phyloP scores from a whole-genome alignment of 768 basidiomycete genomes.

The Boletales sp. region DNA sequence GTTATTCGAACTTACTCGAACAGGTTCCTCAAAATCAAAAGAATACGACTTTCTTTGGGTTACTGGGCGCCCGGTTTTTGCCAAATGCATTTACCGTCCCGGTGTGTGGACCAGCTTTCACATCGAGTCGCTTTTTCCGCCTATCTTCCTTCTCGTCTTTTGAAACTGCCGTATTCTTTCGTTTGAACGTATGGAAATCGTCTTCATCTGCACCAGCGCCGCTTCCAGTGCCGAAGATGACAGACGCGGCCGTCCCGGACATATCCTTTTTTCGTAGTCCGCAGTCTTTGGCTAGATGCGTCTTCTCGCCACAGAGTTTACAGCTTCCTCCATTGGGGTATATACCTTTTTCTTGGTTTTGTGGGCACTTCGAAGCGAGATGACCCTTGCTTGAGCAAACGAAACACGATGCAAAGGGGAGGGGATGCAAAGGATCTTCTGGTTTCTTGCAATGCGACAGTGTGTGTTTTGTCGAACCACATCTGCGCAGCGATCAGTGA shows the following conservation, averaged over 20 bases:
- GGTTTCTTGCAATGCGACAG: conserved; percentile 75
- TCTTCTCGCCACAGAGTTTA: conserved; percentile 81
- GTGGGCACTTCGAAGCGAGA: conserved; percentile 76
- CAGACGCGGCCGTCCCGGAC: conserved; percentile 20
- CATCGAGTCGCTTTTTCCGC: conserved; percentile 37
- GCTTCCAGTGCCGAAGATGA: conserved; percentile 32
- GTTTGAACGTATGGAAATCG: conserved; percentile 83
- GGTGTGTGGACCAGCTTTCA: conserved; percentile 44
- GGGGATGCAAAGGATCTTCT: conserved; percentile 55
- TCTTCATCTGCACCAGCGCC: conserved; percentile 89
- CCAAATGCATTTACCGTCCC: conserved; percentile 37
- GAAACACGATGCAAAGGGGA: conserved; percentile 90
- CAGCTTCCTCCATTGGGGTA: conserved; percentile 92
- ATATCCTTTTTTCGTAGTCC: conserved; percentile 56
- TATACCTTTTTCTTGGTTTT: conserved; percentile 75
- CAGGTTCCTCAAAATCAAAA: conserved; percentile 31
- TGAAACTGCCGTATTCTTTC: conserved; percentile 58
- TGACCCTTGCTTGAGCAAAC: conserved; percentile 85
- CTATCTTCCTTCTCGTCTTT: conserved; percentile 53
- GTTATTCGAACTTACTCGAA: no score
- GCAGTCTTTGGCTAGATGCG: conserved; percentile 86
- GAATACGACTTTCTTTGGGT: conserved; percentile 45
- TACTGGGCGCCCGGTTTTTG: conserved; percentile 17
- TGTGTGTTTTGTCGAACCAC: conserved; percentile 75
- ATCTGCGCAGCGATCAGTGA: conserved; percentile 44